phyloP scores from a whole-genome alignment of 441 rosid genomes.

The Erysimum cheiri region DNA sequence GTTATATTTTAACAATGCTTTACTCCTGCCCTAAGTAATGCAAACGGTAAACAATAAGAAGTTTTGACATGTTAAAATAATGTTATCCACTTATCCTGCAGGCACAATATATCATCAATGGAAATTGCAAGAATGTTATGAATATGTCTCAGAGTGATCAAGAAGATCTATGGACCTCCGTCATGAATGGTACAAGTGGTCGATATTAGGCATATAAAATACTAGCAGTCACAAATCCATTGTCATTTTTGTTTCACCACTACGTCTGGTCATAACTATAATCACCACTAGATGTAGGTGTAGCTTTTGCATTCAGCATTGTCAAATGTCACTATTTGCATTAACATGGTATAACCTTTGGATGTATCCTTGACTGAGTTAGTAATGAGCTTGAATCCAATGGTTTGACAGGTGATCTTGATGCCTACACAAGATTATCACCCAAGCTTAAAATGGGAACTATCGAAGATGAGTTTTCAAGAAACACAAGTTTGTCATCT shows the following conservation, averaged over 20 bases:
- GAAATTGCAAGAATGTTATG: constrained; percentile 92
- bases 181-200: constrained; percentile 63
- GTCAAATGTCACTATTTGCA: constrained; percentile 22
- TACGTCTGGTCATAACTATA: constrained; percentile 16
- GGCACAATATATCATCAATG: constrained; percentile 90
- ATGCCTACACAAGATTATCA: constrained; percentile 67
- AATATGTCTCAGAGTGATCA: constrained; percentile 91
- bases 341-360: constrained; percentile 6
- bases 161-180: constrained; percentile 75
- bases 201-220: neutral
- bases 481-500: constrained; percentile 44
- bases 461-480: constrained; percentile 67
- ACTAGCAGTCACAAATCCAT: neutral
- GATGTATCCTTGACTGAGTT: neutral
- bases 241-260: constrained; percentile 13
- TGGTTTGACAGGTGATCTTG: constrained; percentile 74
- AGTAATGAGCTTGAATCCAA: constrained; percentile 20
- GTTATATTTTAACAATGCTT: constrained; percentile 9
- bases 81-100: constrained; percentile 43
- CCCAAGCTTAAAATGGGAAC: constrained; percentile 81
- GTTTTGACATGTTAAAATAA: neutral
- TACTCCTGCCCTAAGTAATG: neutral
- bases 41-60: neutral
- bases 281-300: constrained; percentile 3
- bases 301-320: constrained; percentile 31